Percentiles rank a stretch among this genome's conserved stretches.
Conservation (phyloP, 2,329 filamentous ascomycete species). For the Gaeumannomyces tritici region DNA sequence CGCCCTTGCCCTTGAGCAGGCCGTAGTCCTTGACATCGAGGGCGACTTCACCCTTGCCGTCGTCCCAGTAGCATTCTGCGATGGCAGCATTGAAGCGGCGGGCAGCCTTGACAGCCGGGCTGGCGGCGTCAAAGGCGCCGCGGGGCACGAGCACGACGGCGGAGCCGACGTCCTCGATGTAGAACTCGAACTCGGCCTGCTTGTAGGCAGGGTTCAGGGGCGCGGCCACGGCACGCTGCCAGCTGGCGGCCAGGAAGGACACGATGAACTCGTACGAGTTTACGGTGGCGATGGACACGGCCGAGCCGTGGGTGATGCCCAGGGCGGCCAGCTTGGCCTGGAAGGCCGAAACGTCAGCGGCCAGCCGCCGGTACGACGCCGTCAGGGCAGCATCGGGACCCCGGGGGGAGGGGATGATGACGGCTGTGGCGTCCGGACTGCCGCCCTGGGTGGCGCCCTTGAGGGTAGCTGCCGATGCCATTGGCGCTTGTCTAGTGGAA, state of each 20-base stretch:
- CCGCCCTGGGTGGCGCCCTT: constrained; percentile 33
- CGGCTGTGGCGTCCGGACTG: constrained; percentile 38
- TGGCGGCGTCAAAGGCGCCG: constrained; percentile 56
- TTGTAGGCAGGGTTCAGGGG: constrained; percentile 86
- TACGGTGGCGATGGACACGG: constrained; percentile 73
- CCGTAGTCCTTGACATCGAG: constrained; percentile 71
- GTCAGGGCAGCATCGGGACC: constrained; percentile 36
- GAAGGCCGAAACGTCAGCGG: constrained; percentile 57
- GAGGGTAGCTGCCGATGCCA: constrained; percentile 24
- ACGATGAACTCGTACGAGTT: constrained; percentile 88
- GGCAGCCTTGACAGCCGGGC: constrained; percentile 66
- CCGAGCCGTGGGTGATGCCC: constrained; percentile 57
- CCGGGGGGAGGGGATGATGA: constrained; percentile 63
- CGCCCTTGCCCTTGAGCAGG: constrained; percentile 41
- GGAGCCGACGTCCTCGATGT: constrained; percentile 79
- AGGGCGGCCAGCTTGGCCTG: constrained; percentile 69
- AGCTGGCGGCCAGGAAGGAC: constrained; percentile 75
- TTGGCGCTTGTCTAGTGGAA: neutral
- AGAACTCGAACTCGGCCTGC: constrained; percentile 85
- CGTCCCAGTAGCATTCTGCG: constrained; percentile 77
- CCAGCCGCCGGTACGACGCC: constrained; percentile 61
- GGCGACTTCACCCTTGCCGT: constrained; percentile 51
- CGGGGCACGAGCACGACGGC: constrained; percentile 67
- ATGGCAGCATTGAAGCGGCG: constrained; percentile 74
- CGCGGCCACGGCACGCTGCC: constrained; percentile 74